Conservation (phyloP, 2,329 filamentous ascomycete species). For the Lasiodiplodia sp. region DNA sequence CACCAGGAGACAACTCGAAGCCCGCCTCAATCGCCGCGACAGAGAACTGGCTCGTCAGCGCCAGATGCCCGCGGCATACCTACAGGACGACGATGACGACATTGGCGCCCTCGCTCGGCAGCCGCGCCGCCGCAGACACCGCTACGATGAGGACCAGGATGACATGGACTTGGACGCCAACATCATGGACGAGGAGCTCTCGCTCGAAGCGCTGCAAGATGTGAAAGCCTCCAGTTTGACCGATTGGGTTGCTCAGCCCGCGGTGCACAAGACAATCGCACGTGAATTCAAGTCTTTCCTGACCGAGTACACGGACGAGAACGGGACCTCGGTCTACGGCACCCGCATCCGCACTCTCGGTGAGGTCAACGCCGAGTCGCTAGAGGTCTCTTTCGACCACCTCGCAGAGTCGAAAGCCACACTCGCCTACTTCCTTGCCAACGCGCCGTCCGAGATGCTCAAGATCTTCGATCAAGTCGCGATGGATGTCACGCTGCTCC, state of each 20-base stretch:
- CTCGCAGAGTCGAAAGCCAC: constrained; percentile 90
- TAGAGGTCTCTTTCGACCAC: constrained; percentile 96
- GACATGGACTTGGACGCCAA: constrained; percentile 88
- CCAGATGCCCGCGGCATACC: constrained; percentile 74
- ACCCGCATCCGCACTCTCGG: constrained; percentile 94
- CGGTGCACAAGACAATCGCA: constrained; percentile 91
- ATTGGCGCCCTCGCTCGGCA: constrained; percentile 86
- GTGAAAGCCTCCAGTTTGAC: constrained; percentile 92
- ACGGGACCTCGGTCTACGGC: constrained; percentile 91
- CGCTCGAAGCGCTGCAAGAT: constrained; percentile 87
- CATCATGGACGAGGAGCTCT: constrained; percentile 94
- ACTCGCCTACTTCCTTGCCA: constrained; percentile 93
- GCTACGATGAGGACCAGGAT: constrained; percentile 93
- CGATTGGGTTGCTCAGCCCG: constrained; percentile 91
- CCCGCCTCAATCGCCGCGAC: constrained; percentile 76
- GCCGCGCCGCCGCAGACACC: constrained; percentile 82
- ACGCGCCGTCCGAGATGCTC: constrained; percentile 92
- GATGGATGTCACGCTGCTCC: constrained; percentile 93
- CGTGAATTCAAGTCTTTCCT: constrained; percentile 97
- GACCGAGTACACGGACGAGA: constrained; percentile 91
- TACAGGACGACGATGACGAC: constrained; percentile 82
- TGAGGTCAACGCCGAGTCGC: constrained; percentile 93
- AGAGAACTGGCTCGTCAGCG: constrained; percentile 72
- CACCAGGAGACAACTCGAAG: constrained; percentile 73
- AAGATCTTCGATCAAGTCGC: constrained; percentile 97